Evolutionary conservation across 2,329 filamentous ascomycete genomes (phyloP), one percentile per base, ranked within the genome.

Genomic region (Fusarium scirpi): DNA sequence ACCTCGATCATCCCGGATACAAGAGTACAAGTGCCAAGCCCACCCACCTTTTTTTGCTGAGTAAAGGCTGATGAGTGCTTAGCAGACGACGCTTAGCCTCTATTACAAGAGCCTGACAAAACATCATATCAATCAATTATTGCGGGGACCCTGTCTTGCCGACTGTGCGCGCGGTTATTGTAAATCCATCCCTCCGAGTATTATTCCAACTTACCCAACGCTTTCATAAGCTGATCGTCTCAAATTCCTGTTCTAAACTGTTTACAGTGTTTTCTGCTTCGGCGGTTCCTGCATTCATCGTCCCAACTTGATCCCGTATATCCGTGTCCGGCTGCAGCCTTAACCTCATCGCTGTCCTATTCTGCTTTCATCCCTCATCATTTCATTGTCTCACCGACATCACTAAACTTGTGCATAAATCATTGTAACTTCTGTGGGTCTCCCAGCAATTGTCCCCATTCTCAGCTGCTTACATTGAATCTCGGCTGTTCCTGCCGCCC

Each of bases 31-130:
- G 30, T 16, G 15, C 25, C 47, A 51, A 34, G 13, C 20, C 27
- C 18, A 22, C 27, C 30, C 6, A n/a, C 22, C 27, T 52, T 24
- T 20, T 20, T 40, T 34, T 71, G 69, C 69, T 71, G 69, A 71
- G 69, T 72, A 57, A 68, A 65, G 53, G 58, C 58, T 67, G 66
- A 71, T 70, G 54, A 52, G 67, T 62, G 70, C 66, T 64, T 62
- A 72, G 69, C 52, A 54, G 58, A 57, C 8, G 22, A 51, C 53
- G 52, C 62, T 53, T 58, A 67, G 66, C 55, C 38, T 57, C 61
- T 59, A 78, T 77, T 76, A 77, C 75, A 74, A 60, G 64, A 77
- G 67, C 72, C 75, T 77, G 76, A 77, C 76, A 77, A 77, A 77
- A 69, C 68, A 71, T 49, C 40, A 24, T 43, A 12, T n/a, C 34